These are phyloP conservation scores for Talaromyces nanjingensis DNA, from an alignment of 495 filamentous ascomycete species.

Conservation along the genomic window DNA sequence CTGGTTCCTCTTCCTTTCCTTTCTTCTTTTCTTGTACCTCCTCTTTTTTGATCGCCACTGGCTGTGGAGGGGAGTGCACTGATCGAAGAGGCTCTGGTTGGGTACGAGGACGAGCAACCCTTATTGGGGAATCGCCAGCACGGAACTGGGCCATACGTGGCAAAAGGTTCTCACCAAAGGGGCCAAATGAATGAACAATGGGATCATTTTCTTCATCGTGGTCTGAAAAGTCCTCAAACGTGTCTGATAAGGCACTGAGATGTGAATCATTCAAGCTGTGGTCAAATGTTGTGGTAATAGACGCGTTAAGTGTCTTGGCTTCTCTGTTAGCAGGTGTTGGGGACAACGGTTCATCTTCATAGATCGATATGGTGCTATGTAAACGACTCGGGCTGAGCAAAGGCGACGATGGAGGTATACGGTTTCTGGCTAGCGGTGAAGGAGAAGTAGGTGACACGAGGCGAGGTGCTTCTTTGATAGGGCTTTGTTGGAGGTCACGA, in stretches of 20 bases:
- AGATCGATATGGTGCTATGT: constrained; percentile 50
- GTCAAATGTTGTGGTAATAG: constrained; percentile 16
- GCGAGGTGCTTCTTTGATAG: constrained; percentile 53
- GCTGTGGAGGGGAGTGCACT: constrained; percentile 31
- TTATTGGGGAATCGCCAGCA: constrained; percentile 48
- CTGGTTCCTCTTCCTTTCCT: constrained; percentile 19
- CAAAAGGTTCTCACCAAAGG: constrained; percentile 75
- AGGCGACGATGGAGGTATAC: constrained; percentile 37
- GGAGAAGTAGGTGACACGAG: constrained; percentile 69
- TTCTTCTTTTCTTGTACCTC: constrained; percentile 15
- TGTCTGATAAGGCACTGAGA: constrained; percentile 48
- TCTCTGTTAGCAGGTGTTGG: constrained; percentile 32
- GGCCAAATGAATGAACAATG: constrained; percentile 82
- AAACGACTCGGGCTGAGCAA: constrained; percentile 33
- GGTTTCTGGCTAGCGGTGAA: constrained; percentile 49
- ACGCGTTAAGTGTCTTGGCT: constrained; percentile 17
- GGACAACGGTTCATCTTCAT: constrained; percentile 45
- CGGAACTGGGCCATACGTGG: constrained; percentile 70
- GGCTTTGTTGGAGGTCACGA: constrained; percentile 49
- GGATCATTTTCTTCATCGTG: constrained; percentile 91
- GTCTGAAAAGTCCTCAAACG: constrained; percentile 58
- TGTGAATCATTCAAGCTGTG: constrained; percentile 28
- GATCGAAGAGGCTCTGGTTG: constrained; percentile 31
- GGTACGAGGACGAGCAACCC: constrained; percentile 26
- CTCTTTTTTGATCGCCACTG: constrained; percentile 8